Conservation (phyloP, 2,329 filamentous ascomycete species). For the Colletotrichum phormii region DNA sequence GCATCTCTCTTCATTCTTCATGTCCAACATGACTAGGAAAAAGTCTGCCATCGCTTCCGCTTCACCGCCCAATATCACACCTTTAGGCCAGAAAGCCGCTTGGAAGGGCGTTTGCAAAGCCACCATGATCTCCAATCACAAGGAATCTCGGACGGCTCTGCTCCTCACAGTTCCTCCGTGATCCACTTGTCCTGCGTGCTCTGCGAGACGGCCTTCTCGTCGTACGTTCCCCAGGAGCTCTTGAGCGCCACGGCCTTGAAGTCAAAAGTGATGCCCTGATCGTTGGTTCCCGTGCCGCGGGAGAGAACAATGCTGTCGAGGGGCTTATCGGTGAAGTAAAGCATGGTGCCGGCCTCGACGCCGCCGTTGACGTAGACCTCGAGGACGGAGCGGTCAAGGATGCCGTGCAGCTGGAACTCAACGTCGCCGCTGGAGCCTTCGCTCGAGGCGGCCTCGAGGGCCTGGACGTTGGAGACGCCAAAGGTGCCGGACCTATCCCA, state of each 20-base stretch:
- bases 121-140: neutral
- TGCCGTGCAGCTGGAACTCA: conserved; percentile 49
- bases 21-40: neutral
- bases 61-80: too few species aligned
- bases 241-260: conserved; percentile 31
- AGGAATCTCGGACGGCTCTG: neutral
- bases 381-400: conserved; percentile 49
- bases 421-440: conserved; percentile 44
- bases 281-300: conserved; percentile 12
- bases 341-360: conserved; percentile 46
- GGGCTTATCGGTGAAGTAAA: conserved; percentile 42
- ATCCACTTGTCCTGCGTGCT: conserved; percentile 17
- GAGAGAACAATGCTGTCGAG: conserved; percentile 31
- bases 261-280: conserved; percentile 32
- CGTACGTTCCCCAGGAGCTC: conserved; percentile 34
- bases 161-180: conserved; percentile 18
- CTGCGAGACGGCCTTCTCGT: conserved; percentile 2
- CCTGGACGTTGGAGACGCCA: conserved; percentile 21
- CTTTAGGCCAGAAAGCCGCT: neutral
- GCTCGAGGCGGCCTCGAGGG: conserved; percentile 8
- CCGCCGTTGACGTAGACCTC: conserved; percentile 50
- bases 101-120: neutral
- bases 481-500: conserved; percentile 31
- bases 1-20: neutral
- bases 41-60: neutral